phyloP scores from a whole-genome alignment of 2,329 filamentous ascomycete genomes.

The Hysterium pulicare region DNA sequence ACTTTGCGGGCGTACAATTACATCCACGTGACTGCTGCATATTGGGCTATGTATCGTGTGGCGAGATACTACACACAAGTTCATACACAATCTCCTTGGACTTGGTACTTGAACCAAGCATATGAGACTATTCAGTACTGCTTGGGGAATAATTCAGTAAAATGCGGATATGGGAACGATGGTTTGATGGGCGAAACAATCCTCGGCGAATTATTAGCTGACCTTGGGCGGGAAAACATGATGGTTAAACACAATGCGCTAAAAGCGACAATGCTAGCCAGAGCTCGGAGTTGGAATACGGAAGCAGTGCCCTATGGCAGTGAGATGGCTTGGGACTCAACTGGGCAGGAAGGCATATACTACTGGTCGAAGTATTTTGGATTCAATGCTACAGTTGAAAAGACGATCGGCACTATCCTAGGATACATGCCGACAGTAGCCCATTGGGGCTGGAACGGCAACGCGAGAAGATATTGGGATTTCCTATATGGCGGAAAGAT shows the following conservation, averaged over 20 bases:
- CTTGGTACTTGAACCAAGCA: constrained; percentile 56
- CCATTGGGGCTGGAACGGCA: constrained; percentile 63
- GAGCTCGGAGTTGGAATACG: constrained; percentile 51
- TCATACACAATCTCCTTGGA: constrained; percentile 43
- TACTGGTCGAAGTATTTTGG: constrained; percentile 58
- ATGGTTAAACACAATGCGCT: constrained; percentile 40
- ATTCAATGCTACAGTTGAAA: constrained; percentile 43
- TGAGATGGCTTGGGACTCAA: constrained; percentile 63
- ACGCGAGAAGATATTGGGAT: constrained; percentile 60
- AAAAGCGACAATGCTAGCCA: constrained; percentile 46
- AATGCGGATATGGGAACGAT: constrained; percentile 42
- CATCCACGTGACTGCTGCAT: constrained; percentile 54
- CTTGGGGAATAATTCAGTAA: constrained; percentile 34
- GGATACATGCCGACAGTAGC: constrained; percentile 57
- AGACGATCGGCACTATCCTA: constrained; percentile 55
- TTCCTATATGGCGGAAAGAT: constrained; percentile 49
- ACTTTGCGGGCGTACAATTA: constrained; percentile 58
- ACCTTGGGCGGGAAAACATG: constrained; percentile 49
- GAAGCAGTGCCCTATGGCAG: constrained; percentile 56
- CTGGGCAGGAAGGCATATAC: constrained; percentile 60
- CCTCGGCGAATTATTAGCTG: constrained; percentile 51
- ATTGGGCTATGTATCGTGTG: constrained; percentile 58
- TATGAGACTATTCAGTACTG: constrained; percentile 47
- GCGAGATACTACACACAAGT: constrained; percentile 49
- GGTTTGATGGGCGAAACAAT: constrained; percentile 62